A percentile compares a stretch with the other conserved stretches of the same genome.
Evolutionary conservation across 2,329 filamentous ascomycete genomes (phyloP).

Genomic region (Diaporthe ampelina): DNA sequence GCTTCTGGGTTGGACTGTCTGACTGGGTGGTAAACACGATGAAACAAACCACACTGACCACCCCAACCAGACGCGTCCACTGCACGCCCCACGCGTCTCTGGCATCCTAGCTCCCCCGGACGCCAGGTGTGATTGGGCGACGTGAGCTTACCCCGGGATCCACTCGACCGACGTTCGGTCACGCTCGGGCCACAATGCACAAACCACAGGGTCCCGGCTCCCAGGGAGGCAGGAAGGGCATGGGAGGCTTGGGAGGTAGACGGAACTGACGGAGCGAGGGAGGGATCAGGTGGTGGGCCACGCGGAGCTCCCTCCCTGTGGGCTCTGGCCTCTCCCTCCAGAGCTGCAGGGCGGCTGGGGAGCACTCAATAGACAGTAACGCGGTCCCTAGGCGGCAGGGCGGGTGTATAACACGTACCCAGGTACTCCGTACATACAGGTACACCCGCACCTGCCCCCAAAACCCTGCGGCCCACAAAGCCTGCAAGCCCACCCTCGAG

Average conservation of each 20-base stretch:
- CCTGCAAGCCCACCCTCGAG: slow-evolving; percentile 5
- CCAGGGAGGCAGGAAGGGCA: background rate
- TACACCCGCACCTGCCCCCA: slow-evolving; percentile 2
- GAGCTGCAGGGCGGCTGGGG: slow-evolving; percentile 15
- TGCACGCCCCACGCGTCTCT: slow-evolving; percentile 20
- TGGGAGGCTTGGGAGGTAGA: no score
- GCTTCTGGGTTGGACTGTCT: background rate
- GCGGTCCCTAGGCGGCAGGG: background rate
- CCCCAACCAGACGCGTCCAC: slow-evolving; percentile 5
- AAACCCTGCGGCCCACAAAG: background rate
- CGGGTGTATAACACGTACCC: background rate
- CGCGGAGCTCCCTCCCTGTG: slow-evolving; percentile 25
- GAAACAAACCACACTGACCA: slow-evolving; percentile 26
- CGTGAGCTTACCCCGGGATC: slow-evolving; percentile 20
- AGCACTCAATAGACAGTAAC: background rate
- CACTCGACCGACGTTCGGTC: background rate
- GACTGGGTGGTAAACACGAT: slow-evolving; percentile 24
- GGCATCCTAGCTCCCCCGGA: slow-evolving; percentile 10
- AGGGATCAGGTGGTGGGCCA: background rate
- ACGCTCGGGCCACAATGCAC: slow-evolving; percentile 25
- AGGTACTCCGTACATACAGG: background rate
- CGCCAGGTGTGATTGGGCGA: background rate
- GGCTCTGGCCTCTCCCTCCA: background rate
- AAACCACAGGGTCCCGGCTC: slow-evolving; percentile 19
- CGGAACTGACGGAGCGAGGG: background rate